Base-by-base conservation (phyloP, 768 basidiomycete genomes). In the Hypholoma fasciculare region DNA sequence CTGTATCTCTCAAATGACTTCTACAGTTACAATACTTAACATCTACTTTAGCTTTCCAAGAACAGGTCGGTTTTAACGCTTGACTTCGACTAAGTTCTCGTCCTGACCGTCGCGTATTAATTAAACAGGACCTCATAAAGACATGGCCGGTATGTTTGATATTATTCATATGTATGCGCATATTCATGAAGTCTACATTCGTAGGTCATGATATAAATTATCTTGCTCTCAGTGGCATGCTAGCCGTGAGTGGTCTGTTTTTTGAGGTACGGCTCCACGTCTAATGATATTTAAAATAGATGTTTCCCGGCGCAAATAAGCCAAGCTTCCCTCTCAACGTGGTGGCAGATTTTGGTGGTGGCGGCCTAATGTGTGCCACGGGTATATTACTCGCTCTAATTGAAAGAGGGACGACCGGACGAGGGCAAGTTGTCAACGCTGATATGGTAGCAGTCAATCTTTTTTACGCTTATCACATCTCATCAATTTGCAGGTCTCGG, bases 151-250 rank as follows among this genome's bases (percentile, higher is more conserved):
- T 87, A 66, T 27, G 78, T 65, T 14, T 8, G 6, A 12, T 23
- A 20, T 42, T 26, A 49, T 36, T 46, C 14, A 3, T 48, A n/a
- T 36, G 16, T n/a, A 20, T 23, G 16, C 16, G n/a, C 4, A 17
- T 27, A 14, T 3, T 9, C 48, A 37, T 51, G 27, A 49, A 26
- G 44, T 17, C 37, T 54, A 37, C 11, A 14, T 50, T 23, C 11
- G 42, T 20, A 86, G 92, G 92, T 16, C 92, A 94, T 66, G 92
- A 94, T 66, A 82, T 94, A 56, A 94, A 93, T 69, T 94, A 92
- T 67, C 79, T 92, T 12, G 91, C 92, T 14, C 76, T 90, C 36
- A 91, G 88, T 58, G 92, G 92, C 0, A 78, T 88, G 3, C 72
- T 93, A 8, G 83, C 89, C 8, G 89, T 90, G 62, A 51, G 74